Conservation (phyloP, 2,329 filamentous ascomycete species). For the Aspergillus niger region DNA sequence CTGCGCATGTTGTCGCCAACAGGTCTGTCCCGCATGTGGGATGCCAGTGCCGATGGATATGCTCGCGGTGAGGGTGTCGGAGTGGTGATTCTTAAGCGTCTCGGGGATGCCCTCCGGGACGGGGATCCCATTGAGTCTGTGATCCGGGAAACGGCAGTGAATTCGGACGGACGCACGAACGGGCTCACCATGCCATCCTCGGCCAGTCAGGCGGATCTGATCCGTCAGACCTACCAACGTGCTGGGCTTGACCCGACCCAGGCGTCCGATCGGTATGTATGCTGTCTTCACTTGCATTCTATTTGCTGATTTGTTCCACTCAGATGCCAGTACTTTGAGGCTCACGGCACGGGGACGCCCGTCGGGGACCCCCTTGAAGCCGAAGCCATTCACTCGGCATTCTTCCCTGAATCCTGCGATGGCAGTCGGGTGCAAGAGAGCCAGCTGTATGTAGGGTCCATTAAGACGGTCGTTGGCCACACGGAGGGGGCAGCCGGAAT, state of each 20-base stretch:
- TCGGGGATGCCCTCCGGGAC: conserved; percentile 49
- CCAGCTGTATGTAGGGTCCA: background rate
- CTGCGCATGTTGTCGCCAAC: conserved; percentile 50
- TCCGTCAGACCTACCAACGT: conserved; percentile 35
- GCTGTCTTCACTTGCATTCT: no score
- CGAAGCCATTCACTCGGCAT: conserved; percentile 11
- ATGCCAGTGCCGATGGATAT: conserved; percentile 48
- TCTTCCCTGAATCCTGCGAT: background rate
- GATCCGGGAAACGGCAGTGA: conserved; percentile 29
- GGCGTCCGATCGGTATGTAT: no score
- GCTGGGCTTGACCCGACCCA: conserved; percentile 34
- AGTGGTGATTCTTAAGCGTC: conserved; percentile 52
- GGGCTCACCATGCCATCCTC: conserved; percentile 30
- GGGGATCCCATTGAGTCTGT: conserved; percentile 44
- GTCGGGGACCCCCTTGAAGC: conserved; percentile 35
- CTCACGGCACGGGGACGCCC: conserved; percentile 44
- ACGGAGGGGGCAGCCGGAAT: background rate
- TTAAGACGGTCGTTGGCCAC: background rate
- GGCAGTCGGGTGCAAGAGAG: background rate
- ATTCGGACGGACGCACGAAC: conserved; percentile 29
- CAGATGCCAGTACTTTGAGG: conserved; percentile 41
- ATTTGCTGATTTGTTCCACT: no score
- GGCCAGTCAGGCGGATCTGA: conserved; percentile 39
- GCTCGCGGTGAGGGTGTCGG: conserved; percentile 54
- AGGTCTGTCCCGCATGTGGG: conserved; percentile 51